phyloP scores from a whole-genome alignment of 176 grass and related monocot genomes.

The Carex kokanica region DNA sequence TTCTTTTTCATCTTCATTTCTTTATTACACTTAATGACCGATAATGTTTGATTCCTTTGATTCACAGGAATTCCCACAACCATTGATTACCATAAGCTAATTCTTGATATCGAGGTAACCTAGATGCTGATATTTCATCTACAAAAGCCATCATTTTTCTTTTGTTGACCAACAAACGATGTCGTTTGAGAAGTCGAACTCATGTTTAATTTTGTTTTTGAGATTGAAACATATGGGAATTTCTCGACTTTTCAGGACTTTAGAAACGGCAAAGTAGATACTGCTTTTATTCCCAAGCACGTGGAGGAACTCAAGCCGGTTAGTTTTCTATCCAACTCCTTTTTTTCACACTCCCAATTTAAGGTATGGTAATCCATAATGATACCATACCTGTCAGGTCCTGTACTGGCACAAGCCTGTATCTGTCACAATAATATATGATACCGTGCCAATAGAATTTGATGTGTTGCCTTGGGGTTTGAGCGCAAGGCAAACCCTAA shows the following conservation, averaged over 20 bases:
- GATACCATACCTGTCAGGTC: not conserved
- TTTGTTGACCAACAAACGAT: not conserved
- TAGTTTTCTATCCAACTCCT: constrained; percentile 21
- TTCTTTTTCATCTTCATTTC: not conserved
- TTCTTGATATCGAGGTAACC: constrained; percentile 13
- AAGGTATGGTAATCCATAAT: not conserved
- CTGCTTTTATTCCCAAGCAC: constrained; percentile 53
- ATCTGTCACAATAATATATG: not conserved
- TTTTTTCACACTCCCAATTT: not conserved
- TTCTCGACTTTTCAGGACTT: constrained; percentile 34
- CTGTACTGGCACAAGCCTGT: not conserved
- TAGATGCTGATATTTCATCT: not conserved
- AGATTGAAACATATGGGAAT: not conserved
- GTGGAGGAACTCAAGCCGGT: constrained; percentile 43
- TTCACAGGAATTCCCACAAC: constrained; percentile 49
- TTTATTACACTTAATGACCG: not conserved
- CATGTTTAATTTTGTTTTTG: not conserved
- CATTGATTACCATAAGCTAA: constrained; percentile 52
- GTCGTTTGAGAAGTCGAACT: not conserved
- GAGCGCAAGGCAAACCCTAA: not conserved
- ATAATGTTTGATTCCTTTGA: constrained; percentile 9
- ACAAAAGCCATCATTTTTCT: not conserved
- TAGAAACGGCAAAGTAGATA: constrained; percentile 47
- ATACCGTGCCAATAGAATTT: not conserved
- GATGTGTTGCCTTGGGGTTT: not conserved